Conservation (phyloP, 257 asterid species). For the Ligustrum vulgare region DNA sequence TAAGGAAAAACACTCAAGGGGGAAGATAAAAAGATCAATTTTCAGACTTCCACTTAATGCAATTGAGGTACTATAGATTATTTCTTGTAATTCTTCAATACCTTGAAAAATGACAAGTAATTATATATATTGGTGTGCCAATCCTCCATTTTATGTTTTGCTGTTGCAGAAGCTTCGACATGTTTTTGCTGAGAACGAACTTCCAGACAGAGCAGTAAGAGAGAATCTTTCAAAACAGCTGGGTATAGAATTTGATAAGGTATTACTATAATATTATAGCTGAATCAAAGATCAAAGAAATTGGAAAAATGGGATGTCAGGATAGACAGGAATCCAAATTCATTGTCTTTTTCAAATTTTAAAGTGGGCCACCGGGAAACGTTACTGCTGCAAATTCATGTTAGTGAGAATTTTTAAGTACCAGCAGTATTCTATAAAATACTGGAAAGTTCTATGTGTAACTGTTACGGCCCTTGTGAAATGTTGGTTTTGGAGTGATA, state of each 20-base stretch:
- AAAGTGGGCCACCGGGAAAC: too few relatives aligned
- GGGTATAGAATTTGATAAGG: conserved; percentile 85
- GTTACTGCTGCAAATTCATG: too few relatives aligned
- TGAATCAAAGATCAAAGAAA: too few relatives aligned
- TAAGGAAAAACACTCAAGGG: conserved; percentile 29
- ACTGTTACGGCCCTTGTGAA: too few relatives aligned
- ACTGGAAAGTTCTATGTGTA: too few relatives aligned
- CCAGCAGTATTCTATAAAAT: too few relatives aligned
- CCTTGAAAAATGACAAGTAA: neutral
- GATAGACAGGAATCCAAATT: too few relatives aligned
- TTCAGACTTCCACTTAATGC: conserved; percentile 74
- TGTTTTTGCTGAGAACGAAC: conserved; percentile 89
- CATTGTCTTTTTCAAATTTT: too few relatives aligned
- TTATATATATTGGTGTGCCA: conserved; percentile 12
- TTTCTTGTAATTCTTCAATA: neutral
- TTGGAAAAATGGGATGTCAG: too few relatives aligned
- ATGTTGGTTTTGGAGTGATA: too few relatives aligned
- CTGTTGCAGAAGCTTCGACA: conserved; percentile 77
- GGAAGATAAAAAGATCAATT: conserved; percentile 55
- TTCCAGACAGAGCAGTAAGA: conserved; percentile 74
- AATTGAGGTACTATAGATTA: conserved; percentile 61
- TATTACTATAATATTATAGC: conserved; percentile 22
- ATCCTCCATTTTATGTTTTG: conserved; percentile 29
- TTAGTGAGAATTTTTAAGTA: too few relatives aligned
- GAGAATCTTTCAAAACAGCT: conserved; percentile 71